These are phyloP conservation scores for Aspergillus sclerotiicarbonarius DNA, from an alignment of 495 filamentous ascomycete genomes.

Conservation along the genomic window DNA sequence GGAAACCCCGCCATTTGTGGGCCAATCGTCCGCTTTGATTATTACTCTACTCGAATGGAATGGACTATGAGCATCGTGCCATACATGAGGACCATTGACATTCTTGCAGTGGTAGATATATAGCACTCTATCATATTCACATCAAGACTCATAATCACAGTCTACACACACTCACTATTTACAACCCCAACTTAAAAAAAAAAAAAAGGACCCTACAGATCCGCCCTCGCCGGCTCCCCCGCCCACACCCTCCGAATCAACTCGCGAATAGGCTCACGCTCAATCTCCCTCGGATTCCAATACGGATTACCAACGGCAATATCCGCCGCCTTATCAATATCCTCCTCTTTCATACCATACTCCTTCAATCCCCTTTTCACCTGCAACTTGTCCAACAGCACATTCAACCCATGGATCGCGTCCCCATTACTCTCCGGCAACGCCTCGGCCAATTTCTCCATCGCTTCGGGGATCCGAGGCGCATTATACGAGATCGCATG, in stretches of 20 bases:
- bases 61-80: background rate
- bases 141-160: background rate
- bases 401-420: slow-evolving; percentile 60
- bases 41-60: too few species aligned
- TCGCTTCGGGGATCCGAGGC: slow-evolving; percentile 56
- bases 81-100: background rate
- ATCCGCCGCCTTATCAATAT: slow-evolving; percentile 64
- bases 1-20: slow-evolving; percentile 30
- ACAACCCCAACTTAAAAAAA: too few species aligned
- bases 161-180: slow-evolving; percentile 8
- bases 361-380: slow-evolving; percentile 58
- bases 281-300: slow-evolving; percentile 60
- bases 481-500: slow-evolving; percentile 70
- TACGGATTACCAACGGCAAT: slow-evolving; percentile 64
- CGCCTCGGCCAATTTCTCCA: slow-evolving; percentile 55
- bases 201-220: slow-evolving; percentile 42
- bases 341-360: slow-evolving; percentile 64
- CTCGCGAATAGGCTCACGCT: slow-evolving; percentile 58
- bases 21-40: slow-evolving; percentile 25
- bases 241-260: slow-evolving; percentile 65
- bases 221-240: slow-evolving; percentile 60
- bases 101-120: background rate
- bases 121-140: background rate
- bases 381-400: slow-evolving; percentile 54
- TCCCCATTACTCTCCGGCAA: slow-evolving; percentile 59